phyloP scores from a whole-genome alignment of 306 rosid species.

The Biancaea sappan region DNA sequence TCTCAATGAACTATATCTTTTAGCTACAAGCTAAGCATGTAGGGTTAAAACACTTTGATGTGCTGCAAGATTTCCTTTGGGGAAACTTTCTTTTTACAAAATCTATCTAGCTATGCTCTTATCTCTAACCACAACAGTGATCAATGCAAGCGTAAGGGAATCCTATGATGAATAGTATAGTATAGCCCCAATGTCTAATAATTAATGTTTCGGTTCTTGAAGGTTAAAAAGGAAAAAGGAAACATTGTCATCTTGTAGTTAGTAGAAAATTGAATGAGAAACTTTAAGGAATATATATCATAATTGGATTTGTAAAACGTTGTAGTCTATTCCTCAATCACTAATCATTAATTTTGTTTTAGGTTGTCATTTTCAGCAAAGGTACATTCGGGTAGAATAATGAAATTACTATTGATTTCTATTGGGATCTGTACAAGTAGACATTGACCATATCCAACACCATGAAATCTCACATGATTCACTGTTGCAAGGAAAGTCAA shows the following conservation, averaged over 20 bases:
- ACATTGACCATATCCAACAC: slow-evolving; percentile 43
- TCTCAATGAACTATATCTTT: slow-evolving; percentile 35
- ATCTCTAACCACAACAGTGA: slow-evolving; percentile 20
- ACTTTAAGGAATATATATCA: slow-evolving; percentile 43
- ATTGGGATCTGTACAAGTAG: slow-evolving; percentile 33
- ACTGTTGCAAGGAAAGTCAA: slow-evolving; percentile 51
- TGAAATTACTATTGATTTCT: slow-evolving; percentile 38
- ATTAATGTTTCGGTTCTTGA: slow-evolving; percentile 36
- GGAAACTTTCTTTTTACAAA: neutral
- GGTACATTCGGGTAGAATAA: slow-evolving; percentile 43
- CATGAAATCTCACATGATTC: slow-evolving; percentile 41
- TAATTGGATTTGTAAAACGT: slow-evolving; percentile 34
- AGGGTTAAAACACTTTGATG: neutral
- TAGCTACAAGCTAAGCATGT: slow-evolving; percentile 23
- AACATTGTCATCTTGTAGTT: slow-evolving; percentile 36
- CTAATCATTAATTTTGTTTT: slow-evolving; percentile 34
- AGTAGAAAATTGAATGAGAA: slow-evolving; percentile 36
- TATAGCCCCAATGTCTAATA: slow-evolving; percentile 19
- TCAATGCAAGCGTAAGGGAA: slow-evolving; percentile 48
- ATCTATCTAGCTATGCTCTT: slow-evolving; percentile 34
- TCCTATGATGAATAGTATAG: slow-evolving; percentile 47
- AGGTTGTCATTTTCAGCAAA: slow-evolving; percentile 47
- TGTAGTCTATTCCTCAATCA: slow-evolving; percentile 40
- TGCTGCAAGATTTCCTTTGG: neutral
- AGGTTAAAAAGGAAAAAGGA: slow-evolving; percentile 18